These are phyloP conservation scores for Fusarium nisikadoi DNA, from an alignment of 2,329 filamentous ascomycete species.

Conservation along the genomic window DNA sequence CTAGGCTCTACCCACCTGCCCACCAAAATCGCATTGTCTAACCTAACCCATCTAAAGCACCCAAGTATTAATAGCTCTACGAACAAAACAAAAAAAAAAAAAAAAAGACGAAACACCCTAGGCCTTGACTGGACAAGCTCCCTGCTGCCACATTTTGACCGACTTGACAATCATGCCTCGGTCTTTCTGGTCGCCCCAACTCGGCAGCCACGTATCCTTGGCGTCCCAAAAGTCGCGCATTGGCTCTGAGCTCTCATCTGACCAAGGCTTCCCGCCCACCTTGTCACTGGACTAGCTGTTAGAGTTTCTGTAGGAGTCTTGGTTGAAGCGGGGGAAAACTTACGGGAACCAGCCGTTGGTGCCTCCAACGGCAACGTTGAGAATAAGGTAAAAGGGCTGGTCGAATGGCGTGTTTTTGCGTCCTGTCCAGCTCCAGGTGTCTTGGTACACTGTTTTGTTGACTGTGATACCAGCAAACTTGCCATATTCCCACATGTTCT, in stretches of 20 bases:
- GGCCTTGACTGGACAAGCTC: constrained; percentile 23
- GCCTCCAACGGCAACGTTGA: constrained; percentile 61
- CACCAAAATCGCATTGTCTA: too few species aligned
- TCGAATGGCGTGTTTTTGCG: constrained; percentile 59
- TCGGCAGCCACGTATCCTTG: constrained; percentile 53
- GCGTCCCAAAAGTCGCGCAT: constrained; percentile 55
- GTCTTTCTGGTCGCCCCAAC: constrained; percentile 44
- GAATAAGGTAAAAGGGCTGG: constrained; percentile 59
- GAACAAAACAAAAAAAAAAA: too few species aligned
- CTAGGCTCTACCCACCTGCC: too few species aligned
- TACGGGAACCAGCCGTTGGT: constrained; percentile 59
- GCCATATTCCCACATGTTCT: constrained; percentile 48
- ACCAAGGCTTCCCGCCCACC: constrained; percentile 57
- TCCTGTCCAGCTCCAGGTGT: constrained; percentile 56
- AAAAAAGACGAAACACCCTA: neutral
- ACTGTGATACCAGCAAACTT: constrained; percentile 52
- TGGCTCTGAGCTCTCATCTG: constrained; percentile 52
- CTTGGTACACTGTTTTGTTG: constrained; percentile 53
- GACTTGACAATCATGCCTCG: constrained; percentile 56
- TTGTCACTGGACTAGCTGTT: constrained; percentile 45
- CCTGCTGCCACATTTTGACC: constrained; percentile 58
- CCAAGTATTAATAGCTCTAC: too few species aligned
- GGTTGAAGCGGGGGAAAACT: neutral
- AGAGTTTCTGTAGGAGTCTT: too few species aligned
- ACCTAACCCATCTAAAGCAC: too few species aligned